Conservation (phyloP, 768 basidiomycete species). For the Suillus alpinus region DNA sequence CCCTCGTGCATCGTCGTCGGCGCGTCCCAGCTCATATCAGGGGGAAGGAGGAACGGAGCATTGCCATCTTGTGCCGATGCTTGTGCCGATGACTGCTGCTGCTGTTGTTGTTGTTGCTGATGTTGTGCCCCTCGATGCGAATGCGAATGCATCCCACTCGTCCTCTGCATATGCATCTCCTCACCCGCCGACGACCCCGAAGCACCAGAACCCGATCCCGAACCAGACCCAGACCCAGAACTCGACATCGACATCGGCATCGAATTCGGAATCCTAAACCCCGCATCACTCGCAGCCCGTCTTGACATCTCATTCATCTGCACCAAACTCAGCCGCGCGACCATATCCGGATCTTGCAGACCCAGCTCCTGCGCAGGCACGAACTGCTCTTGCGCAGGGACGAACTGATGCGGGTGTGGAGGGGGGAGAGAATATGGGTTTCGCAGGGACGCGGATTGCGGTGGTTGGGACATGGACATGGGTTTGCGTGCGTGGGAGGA, state of each 20-base stretch:
- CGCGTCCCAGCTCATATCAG: conserved; percentile 23
- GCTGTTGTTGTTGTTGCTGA: conserved; percentile 7
- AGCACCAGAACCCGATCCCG: conserved; percentile 14
- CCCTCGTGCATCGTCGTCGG: conserved; percentile 51
- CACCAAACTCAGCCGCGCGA: conserved; percentile 66
- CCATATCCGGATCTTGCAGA: conserved; percentile 44
- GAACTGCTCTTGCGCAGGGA: conserved; percentile 34
- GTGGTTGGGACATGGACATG: conserved; percentile 1
- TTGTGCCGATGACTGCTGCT: conserved; percentile 13
- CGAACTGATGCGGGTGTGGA: conserved; percentile 1
- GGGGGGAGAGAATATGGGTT: background rate
- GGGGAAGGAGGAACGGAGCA: conserved; percentile 27
- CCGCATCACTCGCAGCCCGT: conserved; percentile 45
- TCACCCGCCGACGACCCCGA: conserved; percentile 38
- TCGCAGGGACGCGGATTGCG: background rate
- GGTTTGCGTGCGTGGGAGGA: conserved; percentile 4
- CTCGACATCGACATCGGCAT: background rate
- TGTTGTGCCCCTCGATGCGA: conserved; percentile 17
- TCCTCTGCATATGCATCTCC: conserved; percentile 46
- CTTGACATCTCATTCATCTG: conserved; percentile 80
- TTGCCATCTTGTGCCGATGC: conserved; percentile 23
- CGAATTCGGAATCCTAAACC: conserved; percentile 20
- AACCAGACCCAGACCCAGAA: background rate
- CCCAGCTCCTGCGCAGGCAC: conserved; percentile 53
- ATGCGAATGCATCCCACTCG: conserved; percentile 14